Conservation (phyloP, 768 basidiomycete genomes). For the Nevesoporus exiguus region DNA sequence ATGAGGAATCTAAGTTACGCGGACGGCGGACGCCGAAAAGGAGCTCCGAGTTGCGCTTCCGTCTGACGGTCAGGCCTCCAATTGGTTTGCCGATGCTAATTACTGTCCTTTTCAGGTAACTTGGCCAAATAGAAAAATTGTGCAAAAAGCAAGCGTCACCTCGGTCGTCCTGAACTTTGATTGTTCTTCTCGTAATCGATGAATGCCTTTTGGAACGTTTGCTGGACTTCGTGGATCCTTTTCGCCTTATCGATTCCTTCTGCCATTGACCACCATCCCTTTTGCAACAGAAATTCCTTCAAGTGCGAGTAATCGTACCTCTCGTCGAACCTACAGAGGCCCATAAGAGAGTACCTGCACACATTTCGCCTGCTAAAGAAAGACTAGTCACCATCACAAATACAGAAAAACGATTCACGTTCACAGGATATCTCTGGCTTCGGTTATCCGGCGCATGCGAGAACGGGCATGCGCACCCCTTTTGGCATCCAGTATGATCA, state of each 20-base stretch:
- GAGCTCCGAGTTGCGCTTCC: too few species aligned
- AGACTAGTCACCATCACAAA: neutral
- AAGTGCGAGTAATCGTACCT: conserved; percentile 48
- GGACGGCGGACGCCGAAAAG: too few species aligned
- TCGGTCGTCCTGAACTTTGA: too few species aligned
- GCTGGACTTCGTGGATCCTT: neutral
- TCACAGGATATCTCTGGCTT: conserved; percentile 51
- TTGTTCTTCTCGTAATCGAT: neutral
- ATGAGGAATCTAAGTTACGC: too few species aligned
- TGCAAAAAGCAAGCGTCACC: too few species aligned
- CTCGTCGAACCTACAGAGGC: conserved; percentile 34
- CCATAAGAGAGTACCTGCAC: conserved; percentile 39
- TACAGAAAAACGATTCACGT: conserved; percentile 15
- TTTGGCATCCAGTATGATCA: conserved; percentile 47
- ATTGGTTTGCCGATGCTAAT: too few species aligned
- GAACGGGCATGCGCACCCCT: conserved; percentile 39
- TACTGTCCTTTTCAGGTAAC: too few species aligned
- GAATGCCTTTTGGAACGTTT: neutral
- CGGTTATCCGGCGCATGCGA: conserved; percentile 52
- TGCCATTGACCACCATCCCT: conserved; percentile 43
- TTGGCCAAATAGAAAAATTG: too few species aligned
- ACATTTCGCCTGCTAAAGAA: conserved; percentile 46
- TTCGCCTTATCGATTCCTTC: neutral
- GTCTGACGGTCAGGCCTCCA: too few species aligned
- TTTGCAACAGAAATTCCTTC: conserved; percentile 38